Evolutionary conservation across 1,284 basidiomycete genomes (phyloP), one percentile per base, ranked within the genome.

Genomic region (Trichosporon coremiiforme): DNA sequence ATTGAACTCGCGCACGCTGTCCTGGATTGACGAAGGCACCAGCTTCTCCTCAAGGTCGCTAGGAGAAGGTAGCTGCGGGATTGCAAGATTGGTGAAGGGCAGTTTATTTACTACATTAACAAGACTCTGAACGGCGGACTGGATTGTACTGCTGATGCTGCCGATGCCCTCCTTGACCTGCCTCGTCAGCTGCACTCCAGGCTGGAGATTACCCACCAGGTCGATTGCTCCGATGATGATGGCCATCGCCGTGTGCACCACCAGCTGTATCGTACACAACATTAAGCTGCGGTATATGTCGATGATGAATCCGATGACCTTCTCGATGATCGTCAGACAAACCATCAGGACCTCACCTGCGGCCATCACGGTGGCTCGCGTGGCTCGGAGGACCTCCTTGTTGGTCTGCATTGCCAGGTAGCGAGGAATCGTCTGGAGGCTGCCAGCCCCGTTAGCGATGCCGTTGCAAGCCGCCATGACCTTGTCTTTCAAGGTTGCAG

Each of bases 271-370:
- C 74, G 96, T 94, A 83, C 95, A 98, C 65, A 98, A 86, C 75
- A 97, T 90, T 1, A 95, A 90, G 4, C 92, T 94, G 47, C 94
- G 90, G 81, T 98, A 99, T 67, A 91, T 89, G 83, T 95, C 91
- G 76, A 98, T 89, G 70, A 97, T 88, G 83, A 98, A 98, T 75
- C 93, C 91, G 82, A 96, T 90, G 75, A 96, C 89, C 0, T 86
- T 89, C 79, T 95, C 91, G 87, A 96, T 90, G 53, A 90, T 85
- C 0, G 90, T 94, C 70, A 96, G 85, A 70, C 83, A 78, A 75
- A 74, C 74, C 38, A 92, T 85, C 67, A 95, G 86, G 4, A 89
- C 87, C 6, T 85, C 88, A 31, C 92, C 90, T 17, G 93, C 89
- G 13, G 88, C 92, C 66, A 90, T 86, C 79, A 96, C 89, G 0